phyloP scores from a whole-genome alignment of 2,329 filamentous ascomycete species.

The Graphilbum ipis-grandicollis region DNA sequence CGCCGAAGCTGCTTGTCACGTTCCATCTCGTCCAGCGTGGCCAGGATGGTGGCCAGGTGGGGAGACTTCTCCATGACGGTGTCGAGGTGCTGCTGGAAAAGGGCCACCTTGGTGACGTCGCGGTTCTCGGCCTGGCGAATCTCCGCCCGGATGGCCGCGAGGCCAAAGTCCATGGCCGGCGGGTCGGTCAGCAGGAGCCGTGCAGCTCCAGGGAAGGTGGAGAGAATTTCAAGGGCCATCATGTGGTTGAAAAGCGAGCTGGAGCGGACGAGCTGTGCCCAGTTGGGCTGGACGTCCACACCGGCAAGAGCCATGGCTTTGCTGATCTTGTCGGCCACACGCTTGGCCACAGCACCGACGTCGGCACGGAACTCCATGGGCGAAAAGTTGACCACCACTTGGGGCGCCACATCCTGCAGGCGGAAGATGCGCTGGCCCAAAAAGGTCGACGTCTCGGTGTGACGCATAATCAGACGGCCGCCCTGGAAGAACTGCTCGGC shows the following conservation, averaged over 20 bases:
- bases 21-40: slow-evolving; percentile 8
- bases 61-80: slow-evolving; percentile 6
- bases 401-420: slow-evolving; percentile 7
- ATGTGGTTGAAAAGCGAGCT: slow-evolving; percentile 8
- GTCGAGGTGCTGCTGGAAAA: slow-evolving; percentile 8
- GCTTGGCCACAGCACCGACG: slow-evolving; percentile 16
- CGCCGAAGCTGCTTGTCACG: slow-evolving; percentile 4
- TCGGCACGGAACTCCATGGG: slow-evolving; percentile 16
- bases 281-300: slow-evolving; percentile 2
- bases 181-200: slow-evolving; percentile 41
- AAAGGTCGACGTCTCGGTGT: slow-evolving; percentile 9
- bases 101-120: slow-evolving; percentile 6
- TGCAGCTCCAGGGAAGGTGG: slow-evolving; percentile 10
- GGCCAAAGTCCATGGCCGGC: slow-evolving; percentile 52
- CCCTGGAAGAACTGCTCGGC: slow-evolving; percentile 8
- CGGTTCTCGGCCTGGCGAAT: slow-evolving; percentile 6
- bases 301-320: background rate
- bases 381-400: slow-evolving; percentile 8
- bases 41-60: slow-evolving; percentile 7
- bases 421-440: slow-evolving; percentile 9
- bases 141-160: slow-evolving; percentile 29
- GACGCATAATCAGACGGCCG: slow-evolving; percentile 9
- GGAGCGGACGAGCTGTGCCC: slow-evolving; percentile 10
- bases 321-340: slow-evolving; percentile 7
- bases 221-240: slow-evolving; percentile 9